These are phyloP conservation scores for Lipomyces oligophaga DNA, from an alignment of 805 yeast species.

Conservation along the genomic window DNA sequence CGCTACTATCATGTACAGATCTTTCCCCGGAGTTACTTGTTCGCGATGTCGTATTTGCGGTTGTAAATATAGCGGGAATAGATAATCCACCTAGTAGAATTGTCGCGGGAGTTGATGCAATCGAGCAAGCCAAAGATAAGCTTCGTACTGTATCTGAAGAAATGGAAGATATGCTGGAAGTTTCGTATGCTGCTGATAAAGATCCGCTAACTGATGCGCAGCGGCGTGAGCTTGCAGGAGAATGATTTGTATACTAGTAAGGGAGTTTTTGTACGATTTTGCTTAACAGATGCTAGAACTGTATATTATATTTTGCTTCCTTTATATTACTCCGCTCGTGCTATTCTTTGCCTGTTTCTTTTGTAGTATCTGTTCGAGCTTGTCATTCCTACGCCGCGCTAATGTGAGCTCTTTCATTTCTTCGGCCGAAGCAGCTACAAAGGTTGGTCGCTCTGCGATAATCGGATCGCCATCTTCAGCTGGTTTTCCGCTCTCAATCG, in stretches of 20 bases:
- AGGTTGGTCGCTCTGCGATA: slow-evolving; percentile 10
- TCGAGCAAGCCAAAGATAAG: slow-evolving; percentile 34
- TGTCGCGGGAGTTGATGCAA: slow-evolving; percentile 35
- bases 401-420: slow-evolving; percentile 10
- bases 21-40: slow-evolving; percentile 30
- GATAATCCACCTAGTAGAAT: slow-evolving; percentile 37
- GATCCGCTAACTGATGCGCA: slow-evolving; percentile 25
- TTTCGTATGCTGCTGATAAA: slow-evolving; percentile 28
- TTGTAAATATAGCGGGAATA: slow-evolving; percentile 34
- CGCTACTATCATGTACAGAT: slow-evolving; percentile 20
- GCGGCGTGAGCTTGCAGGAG: slow-evolving; percentile 18
- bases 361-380: slow-evolving; percentile 10
- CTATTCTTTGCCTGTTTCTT: not conserved
- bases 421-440: slow-evolving; percentile 15
- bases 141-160: slow-evolving; percentile 35
- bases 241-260: not conserved
- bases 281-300: not conserved
- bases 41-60: slow-evolving; percentile 28
- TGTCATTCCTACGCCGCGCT: slow-evolving; percentile 10
- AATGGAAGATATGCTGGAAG: slow-evolving; percentile 33
- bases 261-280: not conserved
- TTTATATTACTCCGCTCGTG: not conserved
- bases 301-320: not conserved
- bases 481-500: too few species aligned
- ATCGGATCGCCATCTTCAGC: too few species aligned